Base-by-base conservation (phyloP, 2,329 filamentous ascomycete genomes). In the Penicillium capsulatum region DNA sequence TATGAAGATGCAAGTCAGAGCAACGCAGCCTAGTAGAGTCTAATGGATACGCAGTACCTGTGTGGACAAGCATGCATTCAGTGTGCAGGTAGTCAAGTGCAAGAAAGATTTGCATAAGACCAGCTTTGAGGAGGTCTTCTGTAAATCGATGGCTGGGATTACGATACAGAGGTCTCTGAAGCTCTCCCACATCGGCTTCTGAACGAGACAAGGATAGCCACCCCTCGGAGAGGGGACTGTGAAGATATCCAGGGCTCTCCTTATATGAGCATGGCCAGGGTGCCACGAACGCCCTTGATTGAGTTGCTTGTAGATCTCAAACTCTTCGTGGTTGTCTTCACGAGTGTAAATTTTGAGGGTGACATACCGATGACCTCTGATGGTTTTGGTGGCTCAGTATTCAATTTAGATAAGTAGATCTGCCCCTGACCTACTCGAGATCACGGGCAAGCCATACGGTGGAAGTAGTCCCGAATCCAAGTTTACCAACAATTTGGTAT, bases 1-100 rank as follows among this genome's bases (percentile, higher is more conserved):
- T 64, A 22, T n/a, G 32, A 8, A 22, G 15, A 27, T 41, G 11
- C 16, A 31, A 24, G 26, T 42, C 30, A 42, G 37, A 4, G 17
- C 24, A 35, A 35, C 17, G 26, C 17, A 17, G 34, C 22, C 31
- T 24, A 9, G 5, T 26, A 28, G 32, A 24, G 26, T 17, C 17
- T 11, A 11, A 31, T 22, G 13, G 24, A 35, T 29, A 30, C 22
- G 11, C 33, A 37, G 36, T 58, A 69, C 67, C 67, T 34, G 66
- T 72, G 49, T 74, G 70, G 15, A 71, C 59, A 40, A 74, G 50
- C 24, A 65, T 63, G 53, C 63, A 44, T 31, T 42, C 35, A 8
- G 29, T 44, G 20, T 47, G 38, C 4, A 44, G 16, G n/a, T 41
- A 44, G 19, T 44, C 44, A 17, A 47, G 38, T 10, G 44, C 40